Evolutionary conservation across 495 filamentous ascomycete genomes (phyloP), one percentile per base, ranked within the genome.

Genomic region (Saxophila tyrrhenica): DNA sequence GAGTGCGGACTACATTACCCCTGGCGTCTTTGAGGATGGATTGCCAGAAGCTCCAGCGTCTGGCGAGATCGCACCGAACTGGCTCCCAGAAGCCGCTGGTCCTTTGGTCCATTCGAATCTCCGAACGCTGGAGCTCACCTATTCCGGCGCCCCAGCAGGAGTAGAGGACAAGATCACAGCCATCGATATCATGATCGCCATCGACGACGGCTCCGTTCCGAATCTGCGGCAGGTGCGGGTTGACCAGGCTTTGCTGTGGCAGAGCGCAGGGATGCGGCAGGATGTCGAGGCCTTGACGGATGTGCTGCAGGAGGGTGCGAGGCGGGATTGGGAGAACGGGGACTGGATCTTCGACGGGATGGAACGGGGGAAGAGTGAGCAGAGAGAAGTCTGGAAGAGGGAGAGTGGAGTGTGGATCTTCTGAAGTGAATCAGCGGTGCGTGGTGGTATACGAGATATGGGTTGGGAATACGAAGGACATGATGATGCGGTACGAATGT

Each of bases 1-100:
- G 9, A 54, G 62, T 16, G 52, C 64, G 3, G 65, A 68, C 44
- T 69, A 69, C 54, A 60, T 70, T 41, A 51, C 51, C 52, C 48
- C 46, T 16, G 45, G 25, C 39, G 43, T 67, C 45, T 63, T 65
- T 47, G 53, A 57, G 42, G 48, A 58, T 43, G 21, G 21, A 2
- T 25, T 43, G n/a, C 45, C 45, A 11, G 13, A 8, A 13, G 9
- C 42, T 13, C 42, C 9, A 49, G 17, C 21, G n/a, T n/a, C n/a
- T n/a, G n/a, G n/a, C n/a, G n/a, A n/a, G n/a, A n/a, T n/a, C n/a
- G n/a, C n/a, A n/a, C n/a, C n/a, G n/a, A n/a, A 25, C 22, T 25
- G 10, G 13, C 20, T 21, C 42, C 21, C 42, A 20, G 24, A n/a
- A n/a, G n/a, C n/a, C n/a, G n/a, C n/a, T n/a, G n/a, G n/a, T n/a